phyloP scores from a whole-genome alignment of 2,329 filamentous ascomycete genomes.

The Fusarium compactum region DNA sequence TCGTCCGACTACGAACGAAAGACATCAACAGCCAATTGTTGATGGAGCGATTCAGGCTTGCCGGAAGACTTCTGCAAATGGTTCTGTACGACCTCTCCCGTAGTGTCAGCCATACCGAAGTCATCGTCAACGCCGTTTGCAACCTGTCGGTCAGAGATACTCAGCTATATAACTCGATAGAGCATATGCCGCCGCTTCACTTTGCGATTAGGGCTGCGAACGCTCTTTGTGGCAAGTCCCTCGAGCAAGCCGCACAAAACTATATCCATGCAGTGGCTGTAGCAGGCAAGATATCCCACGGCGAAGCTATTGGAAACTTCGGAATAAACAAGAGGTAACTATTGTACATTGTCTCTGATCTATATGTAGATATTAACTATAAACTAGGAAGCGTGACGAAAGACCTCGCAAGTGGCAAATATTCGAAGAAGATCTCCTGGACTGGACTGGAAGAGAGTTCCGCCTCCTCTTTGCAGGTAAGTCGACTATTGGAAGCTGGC shows the following conservation, averaged over 20 bases:
- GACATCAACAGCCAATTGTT: neutral
- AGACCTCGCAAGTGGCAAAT: neutral
- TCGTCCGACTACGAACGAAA: neutral
- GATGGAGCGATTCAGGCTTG: neutral
- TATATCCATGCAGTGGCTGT: neutral
- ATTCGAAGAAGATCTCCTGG: neutral
- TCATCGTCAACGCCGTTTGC: neutral
- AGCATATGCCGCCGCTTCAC: neutral
- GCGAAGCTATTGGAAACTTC: neutral
- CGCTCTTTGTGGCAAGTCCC: neutral
- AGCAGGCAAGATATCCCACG: neutral
- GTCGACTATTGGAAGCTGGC: neutral
- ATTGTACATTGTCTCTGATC: too few relatives aligned
- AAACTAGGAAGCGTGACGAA: neutral
- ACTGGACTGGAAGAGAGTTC: neutral
- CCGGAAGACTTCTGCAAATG: neutral
- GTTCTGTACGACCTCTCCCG: neutral
- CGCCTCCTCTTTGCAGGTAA: neutral
- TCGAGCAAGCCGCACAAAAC: neutral
- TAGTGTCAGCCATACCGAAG: neutral
- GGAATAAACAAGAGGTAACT: neutral
- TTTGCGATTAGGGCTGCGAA: neutral
- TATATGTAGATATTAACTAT: neutral
- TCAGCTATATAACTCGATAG: neutral
- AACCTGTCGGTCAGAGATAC: neutral